Evolutionary conservation across 1,284 basidiomycete genomes (phyloP), one percentile per base, ranked within the genome.

Genomic region (Trametes versicolor): DNA sequence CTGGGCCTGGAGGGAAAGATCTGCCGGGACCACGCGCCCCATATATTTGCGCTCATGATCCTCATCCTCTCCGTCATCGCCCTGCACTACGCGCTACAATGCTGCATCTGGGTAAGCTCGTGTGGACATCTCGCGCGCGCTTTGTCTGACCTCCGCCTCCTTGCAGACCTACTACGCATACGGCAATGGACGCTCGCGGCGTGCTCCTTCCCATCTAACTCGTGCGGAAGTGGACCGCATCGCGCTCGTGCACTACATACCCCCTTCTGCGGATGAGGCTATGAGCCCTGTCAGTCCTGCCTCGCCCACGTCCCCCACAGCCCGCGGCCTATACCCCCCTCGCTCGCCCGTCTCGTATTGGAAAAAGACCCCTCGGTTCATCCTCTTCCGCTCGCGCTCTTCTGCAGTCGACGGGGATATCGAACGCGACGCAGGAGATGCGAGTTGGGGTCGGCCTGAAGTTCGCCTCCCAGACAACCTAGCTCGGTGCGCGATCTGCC

Each of bases 171-270:
- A n/a, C n/a, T n/a, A n/a, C n/a, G n/a, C n/a, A n/a, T n/a, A n/a
- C n/a, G n/a, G n/a, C n/a, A n/a, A n/a, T n/a, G n/a, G n/a, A n/a
- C n/a, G n/a, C n/a, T n/a, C n/a, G n/a, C n/a, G n/a, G n/a, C 47
- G 1, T n/a, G 25, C 5, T 21, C 9, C 47, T n/a, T 21, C 15
- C 19, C 25, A 37, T 19, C 78, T 93, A 15, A 78, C 89, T 0
- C 86, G 84, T 66, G 77, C 83, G 10, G 77, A 88, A 2, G 90
- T 93, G 29, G 89, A 92, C 57, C 83, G 81, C 55, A 92, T 93
- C 54, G 91, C 91, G 1, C 81, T 93, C 32, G 91, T 92, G 36
- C 83, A 90, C 65, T 93, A 93, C 75, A 92, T 93, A 47, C 91
- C 90, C 2, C 83, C 90, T 0, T 88, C 90, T 10, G 58, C 65